Base-by-base conservation (phyloP, 208 protist genomes). In the Acanthamoeba culbertsoni region DNA sequence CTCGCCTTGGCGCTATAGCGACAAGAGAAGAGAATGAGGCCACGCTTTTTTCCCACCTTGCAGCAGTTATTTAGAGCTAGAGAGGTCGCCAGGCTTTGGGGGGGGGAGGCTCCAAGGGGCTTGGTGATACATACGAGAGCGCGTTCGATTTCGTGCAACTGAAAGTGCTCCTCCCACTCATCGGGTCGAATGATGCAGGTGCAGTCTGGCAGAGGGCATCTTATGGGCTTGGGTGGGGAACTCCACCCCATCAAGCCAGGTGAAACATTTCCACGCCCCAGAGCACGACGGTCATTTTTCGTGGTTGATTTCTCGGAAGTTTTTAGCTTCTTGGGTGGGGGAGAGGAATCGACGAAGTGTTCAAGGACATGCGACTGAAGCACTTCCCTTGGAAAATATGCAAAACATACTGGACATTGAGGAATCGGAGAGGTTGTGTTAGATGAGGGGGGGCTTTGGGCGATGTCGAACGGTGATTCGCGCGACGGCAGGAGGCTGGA, bases 101-200 rank as follows among this genome's bases (percentile, higher is more conserved):
- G 46, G 40, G 42, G 77, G 12, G 46, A n/a, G n/a, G n/a, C n/a
- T n/a, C 0, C 4, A 26, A 62, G 14, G 46, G 40, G 42, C 45
- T 4, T 20, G 37, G 37, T 20, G 4, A n/a, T 23, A 1, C 5
- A 1, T 90, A 90, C 82, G 51, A 90, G 55, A 6, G 82, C 55
- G 35, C 55, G 37, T 46, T 90, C 82, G 31, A 90, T 68, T 7
- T 68, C 82, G 26, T 90, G 82, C 23, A 90, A 40, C 31, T 59
- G 55, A 12, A 90, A 57, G 26, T 90, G 82, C 37, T 90, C 82
- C 37, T 90, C 82, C 82, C 82, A 90, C 31, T 90, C 82, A 1
- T 68, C 82, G 4, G 82, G 46, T 90, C 20, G 46, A 7, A 90
- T 68, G 35, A 90, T 33, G 55, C 53, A 59, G 37, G 46, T 59